phyloP scores from a whole-genome alignment of 345 rosid genomes.

The Salix viminalis region DNA sequence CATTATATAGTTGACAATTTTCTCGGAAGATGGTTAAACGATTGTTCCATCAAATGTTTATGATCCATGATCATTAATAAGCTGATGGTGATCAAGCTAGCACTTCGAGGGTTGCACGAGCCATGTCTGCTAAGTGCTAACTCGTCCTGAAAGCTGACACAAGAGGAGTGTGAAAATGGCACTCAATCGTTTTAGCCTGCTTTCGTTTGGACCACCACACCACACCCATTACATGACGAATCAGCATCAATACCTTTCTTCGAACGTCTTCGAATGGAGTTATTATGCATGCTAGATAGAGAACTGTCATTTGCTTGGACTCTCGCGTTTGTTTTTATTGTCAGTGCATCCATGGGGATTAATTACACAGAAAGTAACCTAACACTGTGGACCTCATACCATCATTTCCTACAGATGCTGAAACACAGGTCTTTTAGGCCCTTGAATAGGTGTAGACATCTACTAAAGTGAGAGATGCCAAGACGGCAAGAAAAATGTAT shows the following conservation, averaged over 20 bases:
- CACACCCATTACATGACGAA: neutral
- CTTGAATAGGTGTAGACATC: neutral
- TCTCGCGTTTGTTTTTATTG: constrained; percentile 1
- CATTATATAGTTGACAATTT: too few species aligned
- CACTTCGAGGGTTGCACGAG: neutral
- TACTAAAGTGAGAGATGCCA: neutral
- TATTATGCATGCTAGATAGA: constrained; percentile 4
- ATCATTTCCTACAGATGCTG: neutral
- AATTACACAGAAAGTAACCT: neutral
- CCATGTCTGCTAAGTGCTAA: too few species aligned
- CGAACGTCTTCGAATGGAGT: constrained; percentile 3
- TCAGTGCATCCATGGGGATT: constrained; percentile 5
- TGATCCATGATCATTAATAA: neutral
- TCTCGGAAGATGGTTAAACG: too few species aligned
- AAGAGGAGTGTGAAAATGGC: neutral
- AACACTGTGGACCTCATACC: too few species aligned
- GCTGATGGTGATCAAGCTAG: neutral
- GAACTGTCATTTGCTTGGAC: neutral
- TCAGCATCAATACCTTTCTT: constrained; percentile 11
- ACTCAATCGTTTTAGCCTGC: neutral
- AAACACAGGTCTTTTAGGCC: too few species aligned
- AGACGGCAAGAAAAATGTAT: neutral
- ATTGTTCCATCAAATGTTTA: too few species aligned
- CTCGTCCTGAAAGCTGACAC: neutral
- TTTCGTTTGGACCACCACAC: constrained; percentile 30